phyloP scores from a whole-genome alignment of 2,329 filamentous ascomycete genomes.

The Hypomyces rosellus region DNA sequence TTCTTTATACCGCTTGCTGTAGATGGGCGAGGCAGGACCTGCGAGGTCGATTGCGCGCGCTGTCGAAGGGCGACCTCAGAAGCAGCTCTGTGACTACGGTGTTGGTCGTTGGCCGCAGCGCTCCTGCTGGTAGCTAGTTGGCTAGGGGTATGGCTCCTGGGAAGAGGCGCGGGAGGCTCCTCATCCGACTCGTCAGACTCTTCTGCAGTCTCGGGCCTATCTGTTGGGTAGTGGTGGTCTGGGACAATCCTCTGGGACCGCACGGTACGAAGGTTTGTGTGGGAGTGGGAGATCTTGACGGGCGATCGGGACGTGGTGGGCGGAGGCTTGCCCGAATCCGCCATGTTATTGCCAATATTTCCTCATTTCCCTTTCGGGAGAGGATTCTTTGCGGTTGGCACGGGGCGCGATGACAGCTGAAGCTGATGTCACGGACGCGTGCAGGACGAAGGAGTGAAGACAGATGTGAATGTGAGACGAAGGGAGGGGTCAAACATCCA shows the following conservation, averaged over 20 bases:
- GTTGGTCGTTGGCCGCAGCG: conserved; percentile 35
- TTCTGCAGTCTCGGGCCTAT: conserved; percentile 27
- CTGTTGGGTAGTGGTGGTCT: conserved; percentile 23
- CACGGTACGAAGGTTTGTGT: conserved; percentile 27
- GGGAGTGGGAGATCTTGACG: conserved; percentile 11
- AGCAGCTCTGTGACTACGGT: conserved; percentile 33
- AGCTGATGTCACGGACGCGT: conserved; percentile 5
- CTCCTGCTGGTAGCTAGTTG: conserved; percentile 56
- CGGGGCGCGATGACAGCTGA: conserved; percentile 4
- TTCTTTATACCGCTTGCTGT: conserved; percentile 20
- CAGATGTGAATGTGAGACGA: not conserved
- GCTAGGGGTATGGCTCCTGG: conserved; percentile 56
- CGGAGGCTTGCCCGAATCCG: conserved; percentile 33
- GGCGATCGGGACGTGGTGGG: conserved; percentile 30
- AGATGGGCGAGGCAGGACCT: conserved; percentile 25
- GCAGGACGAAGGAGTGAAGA: conserved; percentile 2
- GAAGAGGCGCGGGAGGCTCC: conserved; percentile 27
- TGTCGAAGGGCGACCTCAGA: conserved; percentile 49
- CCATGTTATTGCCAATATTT: conserved; percentile 31
- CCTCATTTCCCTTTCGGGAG: conserved; percentile 23
- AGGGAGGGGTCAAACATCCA: not conserved
- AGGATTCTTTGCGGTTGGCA: conserved; percentile 12
- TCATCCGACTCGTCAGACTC: conserved; percentile 19
- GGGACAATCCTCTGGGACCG: conserved; percentile 49
- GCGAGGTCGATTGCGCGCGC: conserved; percentile 45